Conservation (phyloP, 164 flowering plant genomes). For the Liriodendron chinense region DNA sequence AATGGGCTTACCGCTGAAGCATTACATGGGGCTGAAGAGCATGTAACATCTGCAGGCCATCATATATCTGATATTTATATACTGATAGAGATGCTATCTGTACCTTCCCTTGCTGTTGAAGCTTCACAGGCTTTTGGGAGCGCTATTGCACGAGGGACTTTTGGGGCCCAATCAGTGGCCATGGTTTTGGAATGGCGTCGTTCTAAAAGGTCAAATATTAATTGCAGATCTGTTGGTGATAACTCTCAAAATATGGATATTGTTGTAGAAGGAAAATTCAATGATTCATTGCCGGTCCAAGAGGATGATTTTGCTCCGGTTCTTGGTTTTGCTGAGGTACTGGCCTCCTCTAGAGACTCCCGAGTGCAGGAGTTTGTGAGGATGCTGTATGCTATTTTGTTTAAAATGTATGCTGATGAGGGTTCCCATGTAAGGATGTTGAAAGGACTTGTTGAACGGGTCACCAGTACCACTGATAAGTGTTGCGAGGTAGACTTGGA, state of each 20-base stretch:
- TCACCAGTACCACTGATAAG: constrained; percentile 55
- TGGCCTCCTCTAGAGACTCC: constrained; percentile 69
- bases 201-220: constrained; percentile 42
- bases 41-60: constrained; percentile 32
- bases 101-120: constrained; percentile 80
- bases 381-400: constrained; percentile 65
- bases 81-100: constrained; percentile 82
- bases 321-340: constrained; percentile 85
- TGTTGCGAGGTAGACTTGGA: constrained; percentile 67
- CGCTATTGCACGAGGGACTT: constrained; percentile 75
- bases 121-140: constrained; percentile 88
- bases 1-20: constrained; percentile 44
- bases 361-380: constrained; percentile 76
- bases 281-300: constrained; percentile 44
- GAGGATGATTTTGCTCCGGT: constrained; percentile 72
- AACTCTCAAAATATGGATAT: constrained; percentile 41
- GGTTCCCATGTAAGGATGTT: constrained; percentile 66
- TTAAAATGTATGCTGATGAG: constrained; percentile 78
- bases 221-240: constrained; percentile 43
- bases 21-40: constrained; percentile 42
- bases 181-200: constrained; percentile 84
- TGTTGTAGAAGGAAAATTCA: constrained; percentile 42
- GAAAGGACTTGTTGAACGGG: constrained; percentile 87
- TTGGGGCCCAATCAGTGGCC: constrained; percentile 66
- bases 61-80: constrained; percentile 79